Conservation (phyloP, 140 eudicot genomes). For the Ambrosia hybrid region DNA sequence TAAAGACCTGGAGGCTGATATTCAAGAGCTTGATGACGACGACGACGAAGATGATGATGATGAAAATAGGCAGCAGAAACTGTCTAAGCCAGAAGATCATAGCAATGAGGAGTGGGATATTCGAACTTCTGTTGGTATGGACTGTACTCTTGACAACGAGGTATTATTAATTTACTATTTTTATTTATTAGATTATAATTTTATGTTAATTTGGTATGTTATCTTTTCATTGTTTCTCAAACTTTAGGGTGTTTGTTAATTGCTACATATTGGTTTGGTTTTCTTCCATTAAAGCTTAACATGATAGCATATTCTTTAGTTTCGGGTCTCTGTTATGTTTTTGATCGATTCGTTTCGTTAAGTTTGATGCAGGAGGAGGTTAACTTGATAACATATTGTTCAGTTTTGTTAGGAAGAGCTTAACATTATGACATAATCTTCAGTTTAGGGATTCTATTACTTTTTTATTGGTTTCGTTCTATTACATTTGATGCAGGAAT, state of each 20-base stretch:
- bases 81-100: conserved; percentile 35
- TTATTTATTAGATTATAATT: no score
- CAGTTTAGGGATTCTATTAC: not conserved
- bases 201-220: no score
- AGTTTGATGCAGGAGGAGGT: no score
- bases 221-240: no score
- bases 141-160: conserved; percentile 84
- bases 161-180: conserved; percentile 13
- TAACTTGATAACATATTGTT: no score
- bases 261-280: not conserved
- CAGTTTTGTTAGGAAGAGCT: not conserved
- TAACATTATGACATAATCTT: no score
- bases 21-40: conserved; percentile 45
- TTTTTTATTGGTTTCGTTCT: not conserved
- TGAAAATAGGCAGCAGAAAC: not conserved
- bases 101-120: conserved; percentile 60
- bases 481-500: not conserved
- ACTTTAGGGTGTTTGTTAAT: not conserved
- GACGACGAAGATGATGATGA: conserved; percentile 28
- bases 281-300: no score
- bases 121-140: conserved; percentile 64
- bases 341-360: not conserved
- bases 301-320: not conserved
- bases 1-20: conserved; percentile 35
- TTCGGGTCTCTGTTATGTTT: conserved; percentile 6